Evolutionary conservation across 2,329 filamentous ascomycete species (phyloP).

Genomic region (Colletotrichum sp.): DNA sequence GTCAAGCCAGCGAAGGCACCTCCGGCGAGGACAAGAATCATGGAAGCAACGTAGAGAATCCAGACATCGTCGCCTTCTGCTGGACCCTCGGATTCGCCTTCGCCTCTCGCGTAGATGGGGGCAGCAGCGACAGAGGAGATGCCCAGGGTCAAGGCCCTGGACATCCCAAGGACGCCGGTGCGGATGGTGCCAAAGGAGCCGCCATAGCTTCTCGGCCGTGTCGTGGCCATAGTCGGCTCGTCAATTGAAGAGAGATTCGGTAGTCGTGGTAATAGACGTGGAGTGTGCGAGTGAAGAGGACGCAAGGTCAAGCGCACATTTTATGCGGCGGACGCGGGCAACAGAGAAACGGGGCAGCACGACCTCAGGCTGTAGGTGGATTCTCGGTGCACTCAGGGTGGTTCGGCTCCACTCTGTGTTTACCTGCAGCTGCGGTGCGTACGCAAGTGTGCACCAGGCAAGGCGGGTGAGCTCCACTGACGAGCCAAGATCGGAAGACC

Average conservation of each 20-base stretch:
- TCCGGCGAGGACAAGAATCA: slow-evolving; percentile 82
- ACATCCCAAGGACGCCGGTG: slow-evolving; percentile 55
- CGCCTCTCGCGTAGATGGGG: slow-evolving; percentile 41
- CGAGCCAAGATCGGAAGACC: slow-evolving; percentile 15
- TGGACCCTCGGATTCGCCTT: slow-evolving; percentile 53
- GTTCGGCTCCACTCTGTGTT: slow-evolving; percentile 15
- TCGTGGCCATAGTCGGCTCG: slow-evolving; percentile 18
- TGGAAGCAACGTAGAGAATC: slow-evolving; percentile 81
- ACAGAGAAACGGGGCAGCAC: slow-evolving; percentile 12
- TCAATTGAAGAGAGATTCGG: neutral
- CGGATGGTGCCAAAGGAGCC: slow-evolving; percentile 46
- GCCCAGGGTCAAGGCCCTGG: slow-evolving; percentile 54
- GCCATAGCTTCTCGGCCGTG: slow-evolving; percentile 18
- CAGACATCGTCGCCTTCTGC: slow-evolving; percentile 71
- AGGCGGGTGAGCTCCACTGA: slow-evolving; percentile 17
- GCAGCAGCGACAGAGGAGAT: slow-evolving; percentile 55
- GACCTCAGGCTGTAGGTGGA: neutral
- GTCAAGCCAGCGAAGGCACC: slow-evolving; percentile 96
- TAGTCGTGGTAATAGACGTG: neutral
- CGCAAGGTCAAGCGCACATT: slow-evolving; percentile 19
- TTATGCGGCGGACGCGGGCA: slow-evolving; percentile 18
- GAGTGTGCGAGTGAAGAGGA: neutral
- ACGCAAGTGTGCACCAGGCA: slow-evolving; percentile 4
- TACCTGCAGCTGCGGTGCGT: slow-evolving; percentile 20
- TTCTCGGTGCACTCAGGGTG: neutral